Conservation (phyloP, 2,329 filamentous ascomycete species). For the Bisporella sp. region DNA sequence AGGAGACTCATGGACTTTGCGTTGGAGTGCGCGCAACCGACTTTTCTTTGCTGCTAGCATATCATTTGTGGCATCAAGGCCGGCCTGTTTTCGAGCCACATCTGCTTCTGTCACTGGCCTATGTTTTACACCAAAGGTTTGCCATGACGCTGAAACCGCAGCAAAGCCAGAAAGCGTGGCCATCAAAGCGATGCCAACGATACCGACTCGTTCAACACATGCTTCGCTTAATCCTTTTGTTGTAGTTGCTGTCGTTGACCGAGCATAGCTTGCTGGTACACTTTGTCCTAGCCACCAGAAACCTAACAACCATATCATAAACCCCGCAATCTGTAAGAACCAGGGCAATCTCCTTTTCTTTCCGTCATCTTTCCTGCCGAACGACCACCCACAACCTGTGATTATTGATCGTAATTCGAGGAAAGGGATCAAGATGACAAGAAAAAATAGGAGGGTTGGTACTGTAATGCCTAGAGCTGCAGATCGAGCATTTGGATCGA, state of each 20-base stretch:
- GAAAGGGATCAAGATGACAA: conserved; percentile 71
- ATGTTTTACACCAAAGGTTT: conserved; percentile 64
- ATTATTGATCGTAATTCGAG: conserved; percentile 60
- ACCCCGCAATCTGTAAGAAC: conserved; percentile 54
- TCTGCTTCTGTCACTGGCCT: conserved; percentile 66
- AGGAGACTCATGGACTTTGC: conserved; percentile 45
- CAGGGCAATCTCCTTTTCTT: conserved; percentile 53
- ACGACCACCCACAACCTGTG: conserved; percentile 51
- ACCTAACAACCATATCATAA: conserved; percentile 60
- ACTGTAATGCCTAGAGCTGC: conserved; percentile 64
- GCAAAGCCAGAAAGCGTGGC: conserved; percentile 83
- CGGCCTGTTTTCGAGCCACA: conserved; percentile 69
- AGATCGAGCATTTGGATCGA: conserved; percentile 60
- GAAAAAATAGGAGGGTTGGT: conserved; percentile 61
- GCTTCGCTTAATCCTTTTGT: conserved; percentile 32
- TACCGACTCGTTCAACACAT: conserved; percentile 64
- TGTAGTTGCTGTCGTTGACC: conserved; percentile 35
- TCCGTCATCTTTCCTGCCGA: conserved; percentile 50
- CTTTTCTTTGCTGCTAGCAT: conserved; percentile 72
- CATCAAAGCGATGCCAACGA: conserved; percentile 83
- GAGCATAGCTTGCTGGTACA: conserved; percentile 47
- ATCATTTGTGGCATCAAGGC: conserved; percentile 70
- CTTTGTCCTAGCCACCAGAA: conserved; percentile 73
- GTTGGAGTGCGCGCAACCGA: conserved; percentile 62
- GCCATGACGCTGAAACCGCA: conserved; percentile 81